Evolutionary conservation across 441 rosid genomes (phyloP), one percentile per base, ranked within the genome.

Genomic region (Bruguiera hainesii): DNA sequence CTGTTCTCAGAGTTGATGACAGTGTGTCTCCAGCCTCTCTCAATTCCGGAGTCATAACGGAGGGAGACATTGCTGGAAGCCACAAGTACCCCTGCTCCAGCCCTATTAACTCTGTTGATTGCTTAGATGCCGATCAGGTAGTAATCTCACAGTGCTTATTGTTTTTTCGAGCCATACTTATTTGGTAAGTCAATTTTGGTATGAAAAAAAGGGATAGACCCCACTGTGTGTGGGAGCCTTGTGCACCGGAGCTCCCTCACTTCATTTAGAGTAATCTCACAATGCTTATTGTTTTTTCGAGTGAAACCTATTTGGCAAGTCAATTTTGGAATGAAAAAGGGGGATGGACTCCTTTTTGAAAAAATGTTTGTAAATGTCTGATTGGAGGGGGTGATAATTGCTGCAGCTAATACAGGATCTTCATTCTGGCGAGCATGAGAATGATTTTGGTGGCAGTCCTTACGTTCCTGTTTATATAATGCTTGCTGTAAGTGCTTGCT

Each of bases 111-210:
- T 85, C 97, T 0, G 91, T 87, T 52, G 97, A 84, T 59, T 88
- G 99, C 81, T 81, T 94, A 82, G 96, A 94, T 69, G 82, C 97
- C 63, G 95, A 88, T 81, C 96, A 94, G 95, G 98, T 26, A 26
- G 26, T 26, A 26, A 26, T 26, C 26, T 26, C 26, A 26, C 26
- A 26, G 26, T 2, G 26, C 26, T 26, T 26, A 26, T 26, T 26
- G 26, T 26, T 26, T 26, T 26, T 26, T 26, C 26, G 26, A 26
- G 26, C 26, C 26, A 26, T 26, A 26, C 26, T 2, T 26, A 26
- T 26, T 26, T 26, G 26, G 26, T 26, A 26, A 26, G 26, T 26
- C 26, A 26, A 26, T 26, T 26, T 26, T 26, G 26, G 26, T 26
- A 26, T 26, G 26, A 26, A 26, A 26, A 26, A 26, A 1, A 26